Base-by-base conservation (phyloP, 768 basidiomycete genomes). In the Mycena floridula region DNA sequence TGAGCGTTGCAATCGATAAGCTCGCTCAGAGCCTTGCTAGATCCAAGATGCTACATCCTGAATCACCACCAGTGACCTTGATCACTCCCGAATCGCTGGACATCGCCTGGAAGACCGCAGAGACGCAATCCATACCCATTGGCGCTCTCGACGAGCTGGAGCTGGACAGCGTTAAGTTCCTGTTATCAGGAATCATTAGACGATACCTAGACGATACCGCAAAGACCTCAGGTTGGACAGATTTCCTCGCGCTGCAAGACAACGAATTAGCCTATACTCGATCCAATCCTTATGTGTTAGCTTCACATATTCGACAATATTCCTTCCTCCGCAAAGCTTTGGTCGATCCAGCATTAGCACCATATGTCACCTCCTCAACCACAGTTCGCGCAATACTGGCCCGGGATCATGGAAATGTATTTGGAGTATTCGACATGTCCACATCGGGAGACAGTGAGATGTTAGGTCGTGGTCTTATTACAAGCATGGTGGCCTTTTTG, bases 401-500 rank as follows among this genome's bases (percentile, higher is more conserved):
- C 13, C 71, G 82, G 11, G 81, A 84, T 47, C 70, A 74, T 20
- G 81, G 82, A 18, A 85, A 85, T 49, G 72, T 78, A 7, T 85
- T 85, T 48, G 83, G 82, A 13, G 72, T 85, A 37, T 85, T 78
- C 77, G 80, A 84, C 48, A 73, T 57, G 62, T 67, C 59, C 24
- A 59, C 59, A 47, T 67, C 66, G 16, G 73, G 63, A 36, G 59
- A 73, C 28, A 68, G 67, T 40, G 79, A 81, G 59, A 78, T 82
- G 81, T 55, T 83, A 16, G n/a, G n/a, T n/a, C n/a, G n/a, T n/a
- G n/a, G n/a, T n/a, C n/a, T n/a, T n/a, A n/a, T n/a, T n/a, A n/a
- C n/a, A n/a, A n/a, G n/a, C n/a, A n/a, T n/a, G n/a, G n/a, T n/a
- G n/a, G n/a, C n/a, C n/a, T n/a, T n/a, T n/a, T n/a, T n/a, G n/a